A percentile compares a stretch with the other conserved stretches of the same genome.
Evolutionary conservation across 73 alveolate genomes (phyloP).

Genomic region (Paramecium caudatum): DNA sequence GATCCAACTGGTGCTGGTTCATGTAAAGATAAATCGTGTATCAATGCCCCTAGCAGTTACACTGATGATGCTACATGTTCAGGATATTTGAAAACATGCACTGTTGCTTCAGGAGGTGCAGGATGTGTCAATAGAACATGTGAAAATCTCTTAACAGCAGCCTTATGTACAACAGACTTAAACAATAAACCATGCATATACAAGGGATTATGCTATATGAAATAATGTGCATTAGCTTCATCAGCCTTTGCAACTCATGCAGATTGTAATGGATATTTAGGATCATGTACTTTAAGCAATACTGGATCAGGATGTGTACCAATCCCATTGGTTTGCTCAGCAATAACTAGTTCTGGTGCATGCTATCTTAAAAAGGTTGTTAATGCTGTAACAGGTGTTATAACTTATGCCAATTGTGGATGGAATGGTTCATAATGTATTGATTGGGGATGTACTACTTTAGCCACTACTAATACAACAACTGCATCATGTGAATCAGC

Average conservation of each 20-base stretch:
- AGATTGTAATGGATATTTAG: neutral
- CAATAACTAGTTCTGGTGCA: too few relatives aligned
- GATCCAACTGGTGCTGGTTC: neutral
- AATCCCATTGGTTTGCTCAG: too few relatives aligned
- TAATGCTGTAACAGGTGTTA: too few relatives aligned
- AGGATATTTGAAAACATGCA: neutral
- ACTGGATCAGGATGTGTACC: neutral
- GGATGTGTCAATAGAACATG: neutral
- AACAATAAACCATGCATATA: neutral
- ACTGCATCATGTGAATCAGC: neutral
- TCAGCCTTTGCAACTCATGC: neutral
- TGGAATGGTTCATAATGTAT: conserved; percentile 47
- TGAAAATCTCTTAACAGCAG: neutral
- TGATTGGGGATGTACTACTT: conserved; percentile 7
- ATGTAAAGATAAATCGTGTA: neutral
- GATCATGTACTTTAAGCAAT: neutral
- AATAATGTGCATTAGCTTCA: neutral
- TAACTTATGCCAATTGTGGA: neutral
- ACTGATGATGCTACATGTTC: conserved; percentile 7
- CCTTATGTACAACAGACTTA: neutral
- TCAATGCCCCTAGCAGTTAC: neutral
- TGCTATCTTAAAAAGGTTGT: too few relatives aligned
- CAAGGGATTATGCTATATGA: neutral
- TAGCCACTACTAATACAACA: neutral
- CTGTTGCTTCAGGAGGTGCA: neutral